Base-by-base conservation (phyloP, 1,139 yeast species). In the Suhomyces bribrorum region DNA sequence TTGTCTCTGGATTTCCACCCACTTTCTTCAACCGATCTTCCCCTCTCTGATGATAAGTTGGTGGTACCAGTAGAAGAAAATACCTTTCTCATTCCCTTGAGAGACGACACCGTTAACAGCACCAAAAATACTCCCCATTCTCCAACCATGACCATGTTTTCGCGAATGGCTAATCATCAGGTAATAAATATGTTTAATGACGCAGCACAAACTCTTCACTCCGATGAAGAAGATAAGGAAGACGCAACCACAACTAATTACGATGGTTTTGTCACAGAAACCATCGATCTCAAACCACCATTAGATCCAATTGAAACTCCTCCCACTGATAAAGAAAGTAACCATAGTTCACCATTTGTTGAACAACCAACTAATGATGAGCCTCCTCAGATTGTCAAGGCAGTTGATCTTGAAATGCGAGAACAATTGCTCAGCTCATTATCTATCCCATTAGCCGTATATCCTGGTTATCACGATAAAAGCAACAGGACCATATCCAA, bases 131-230 rank as follows among this genome's bases (percentile, higher is more conserved):
- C 61, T 15, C 72, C 77, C 5, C 62, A 66, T 9, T 81, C 88
- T 0, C 96, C 96, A 1, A 88, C 96, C 0, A 75, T 86, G 50
- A 88, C 96, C 0, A 64, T 83, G 56, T 83, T 75, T 56, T 83
- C 96, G 0, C 80, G 79, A 43, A 79, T 82, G 51, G 95, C 96
- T 1, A 76, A 81, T 39, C 79, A 80, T 37, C 96, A 88, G 49
- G 83, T 89, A 0, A 69, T 78, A 44, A 75, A 76, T 15, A 85
- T 89, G 86, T 86, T 87, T 55, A 87, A 84, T 52, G 81, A 77
- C 48, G 85, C 84, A 0, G 65, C 80, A 2, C 60, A 62, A 2
- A 48, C 50, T 20, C 43, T 61, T 17, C 49, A 53, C 18, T 54
- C 62, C 29, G 66, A 64, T 18, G 67, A 62, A 22, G 73, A 64